phyloP scores from a whole-genome alignment of 2,329 filamentous ascomycete species.

The Talaromyces sp. region DNA sequence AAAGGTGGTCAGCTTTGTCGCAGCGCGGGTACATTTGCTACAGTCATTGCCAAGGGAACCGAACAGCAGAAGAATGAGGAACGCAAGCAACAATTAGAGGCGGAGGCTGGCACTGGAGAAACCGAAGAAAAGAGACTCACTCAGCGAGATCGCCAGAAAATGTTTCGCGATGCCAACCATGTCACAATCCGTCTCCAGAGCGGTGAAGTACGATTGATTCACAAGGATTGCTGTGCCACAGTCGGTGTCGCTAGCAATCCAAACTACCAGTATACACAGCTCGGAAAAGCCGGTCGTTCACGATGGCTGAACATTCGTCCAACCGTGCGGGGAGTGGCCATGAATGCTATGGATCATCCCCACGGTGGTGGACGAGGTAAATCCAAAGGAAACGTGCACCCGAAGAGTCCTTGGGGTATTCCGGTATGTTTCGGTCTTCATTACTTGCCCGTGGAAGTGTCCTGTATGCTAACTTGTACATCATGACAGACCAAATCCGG shows the following conservation, averaged over 20 bases:
- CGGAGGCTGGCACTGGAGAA: slow-evolving; percentile 51
- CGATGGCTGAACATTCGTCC: slow-evolving; percentile 92
- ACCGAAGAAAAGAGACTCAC: slow-evolving; percentile 32
- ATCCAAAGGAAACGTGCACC: slow-evolving; percentile 95
- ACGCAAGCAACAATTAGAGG: slow-evolving; percentile 14
- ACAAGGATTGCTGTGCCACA: slow-evolving; percentile 88
- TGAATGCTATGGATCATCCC: slow-evolving; percentile 98
- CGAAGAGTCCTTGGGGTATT: slow-evolving; percentile 92
- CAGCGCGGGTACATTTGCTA: slow-evolving; percentile 87
- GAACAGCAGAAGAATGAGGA: slow-evolving; percentile 45
- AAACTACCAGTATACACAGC: slow-evolving; percentile 80
- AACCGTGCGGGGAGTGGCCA: slow-evolving; percentile 93
- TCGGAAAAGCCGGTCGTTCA: slow-evolving; percentile 91
- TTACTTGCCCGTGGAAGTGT: not conserved
- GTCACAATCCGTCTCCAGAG: slow-evolving; percentile 85
- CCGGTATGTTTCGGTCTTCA: slow-evolving; percentile 60
- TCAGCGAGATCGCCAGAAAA: slow-evolving; percentile 35
- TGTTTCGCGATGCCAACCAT: slow-evolving; percentile 63
- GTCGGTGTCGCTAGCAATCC: slow-evolving; percentile 92
- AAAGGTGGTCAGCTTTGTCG: slow-evolving; percentile 85
- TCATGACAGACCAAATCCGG: slow-evolving; percentile 48
- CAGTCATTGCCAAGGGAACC: slow-evolving; percentile 84
- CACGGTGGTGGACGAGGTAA: slow-evolving; percentile 99
- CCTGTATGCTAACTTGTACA: slow-evolving; percentile 14
- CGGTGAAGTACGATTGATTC: slow-evolving; percentile 83